Evolutionary conservation across 2,329 filamentous ascomycete genomes (phyloP), one percentile per base, ranked within the genome.

Genomic region (Ophiocordyceps australis): DNA sequence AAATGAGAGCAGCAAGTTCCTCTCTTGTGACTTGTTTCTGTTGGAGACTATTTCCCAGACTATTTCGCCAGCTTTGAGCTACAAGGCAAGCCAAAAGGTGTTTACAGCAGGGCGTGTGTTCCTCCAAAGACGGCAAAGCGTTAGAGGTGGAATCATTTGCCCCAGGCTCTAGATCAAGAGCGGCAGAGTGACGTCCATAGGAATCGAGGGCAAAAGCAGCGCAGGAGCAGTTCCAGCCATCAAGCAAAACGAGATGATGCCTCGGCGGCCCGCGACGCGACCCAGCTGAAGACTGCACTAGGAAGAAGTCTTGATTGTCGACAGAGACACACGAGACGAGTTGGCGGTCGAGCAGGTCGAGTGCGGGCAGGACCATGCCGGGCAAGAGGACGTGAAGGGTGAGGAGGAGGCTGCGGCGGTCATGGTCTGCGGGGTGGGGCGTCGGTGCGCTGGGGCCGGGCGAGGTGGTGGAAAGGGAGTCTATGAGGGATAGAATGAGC

Each of bases 211-310:
- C 64, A 47, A 95, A 95, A 2, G 72, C 74, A 4, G 83, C 76
- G 54, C 89, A 98, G 2, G 71, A 80, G 49, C 89, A 98, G 47
- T 77, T 83, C 89, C 89, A 95, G 2, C 75, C 69, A 1, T 47
- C 38, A 2, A 85, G 60, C 8, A 74, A 67, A 11, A 95, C 78
- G 38, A 79, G 58, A 49, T 94, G 91, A 26, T 39, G 34, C 21
- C 34, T 37, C 14, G 38, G 30, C 5, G 34, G 32, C 7, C n/a
- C n/a, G n/a, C n/a, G n/a, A n/a, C n/a, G n/a, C n/a, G n/a, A n/a
- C n/a, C n/a, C n/a, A n/a, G n/a, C n/a, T n/a, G n/a, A n/a, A n/a
- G n/a, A n/a, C n/a, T n/a, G n/a, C n/a, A n/a, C n/a, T n/a, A n/a
- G n/a, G n/a, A n/a, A n/a, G n/a, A n/a, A n/a, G n/a, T n/a, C n/a